Conservation (phyloP, 2,329 filamentous ascomycete species). For the Nectriaceae sp. region DNA sequence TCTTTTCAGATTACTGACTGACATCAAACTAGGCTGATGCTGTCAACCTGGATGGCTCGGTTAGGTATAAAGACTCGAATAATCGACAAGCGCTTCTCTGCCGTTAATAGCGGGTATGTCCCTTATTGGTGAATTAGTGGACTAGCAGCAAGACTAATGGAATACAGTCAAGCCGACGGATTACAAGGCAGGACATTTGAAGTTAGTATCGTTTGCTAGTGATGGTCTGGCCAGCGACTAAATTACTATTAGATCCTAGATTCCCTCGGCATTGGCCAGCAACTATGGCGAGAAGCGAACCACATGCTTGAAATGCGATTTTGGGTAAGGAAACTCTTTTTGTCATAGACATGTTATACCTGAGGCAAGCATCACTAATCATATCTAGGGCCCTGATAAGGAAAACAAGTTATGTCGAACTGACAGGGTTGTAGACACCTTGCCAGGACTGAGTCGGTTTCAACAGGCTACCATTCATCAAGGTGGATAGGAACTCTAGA, state of each 20-base stretch:
- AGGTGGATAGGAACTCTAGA: too few relatives aligned
- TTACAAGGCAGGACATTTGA: conserved; percentile 65
- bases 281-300: conserved; percentile 65
- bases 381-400: conserved; percentile 62
- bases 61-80: conserved; percentile 44
- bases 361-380: too few relatives aligned
- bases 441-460: conserved; percentile 61
- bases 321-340: too few relatives aligned
- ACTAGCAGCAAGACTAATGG: neutral
- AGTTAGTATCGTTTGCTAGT: too few relatives aligned
- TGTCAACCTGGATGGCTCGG: conserved; percentile 44
- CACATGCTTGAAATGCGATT: conserved; percentile 64
- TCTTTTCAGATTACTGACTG: too few relatives aligned
- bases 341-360: too few relatives aligned
- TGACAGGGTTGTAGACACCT: conserved; percentile 64
- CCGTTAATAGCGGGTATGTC: neutral
- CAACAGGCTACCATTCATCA: conserved; percentile 66
- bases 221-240: too few relatives aligned
- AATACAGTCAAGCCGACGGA: conserved; percentile 46
- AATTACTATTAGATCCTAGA: conserved; percentile 79
- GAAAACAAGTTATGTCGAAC: conserved; percentile 58
- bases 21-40: conserved; percentile 46
- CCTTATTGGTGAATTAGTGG: conserved; percentile 29
- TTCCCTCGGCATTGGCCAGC: conserved; percentile 66
- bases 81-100: conserved; percentile 45